Evolutionary conservation across 2,329 filamentous ascomycete genomes (phyloP), one percentile per base, ranked within the genome.

Genomic region (Claviceps sp.): DNA sequence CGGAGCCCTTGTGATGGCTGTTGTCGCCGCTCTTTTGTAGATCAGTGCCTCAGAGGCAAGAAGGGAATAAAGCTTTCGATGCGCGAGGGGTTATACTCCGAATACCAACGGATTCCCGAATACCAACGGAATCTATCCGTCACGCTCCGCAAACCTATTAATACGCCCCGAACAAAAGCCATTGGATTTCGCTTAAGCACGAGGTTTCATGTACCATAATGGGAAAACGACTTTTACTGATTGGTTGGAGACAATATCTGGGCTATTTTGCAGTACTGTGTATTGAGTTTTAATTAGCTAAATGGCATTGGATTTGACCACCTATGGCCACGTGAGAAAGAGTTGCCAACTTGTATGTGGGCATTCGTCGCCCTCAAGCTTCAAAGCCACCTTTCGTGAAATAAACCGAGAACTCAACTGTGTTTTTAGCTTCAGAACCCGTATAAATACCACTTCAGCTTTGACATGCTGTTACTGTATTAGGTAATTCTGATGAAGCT

Each of bases 1-100:
- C 13, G 56, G 56, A 24, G 54, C 49, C 18, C 37, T 58, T 36
- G 56, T 46, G 49, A 48, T 58, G 50, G 56, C 56, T 46, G 49
- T 54, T 11, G 54, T 48, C 41, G 56, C 51, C 22, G 53, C 50
- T 45, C 47, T 54, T 20, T 22, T 54, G 47, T 54, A 52, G 52
- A 48, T 46, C 9, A 11, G 34, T n/a, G 43, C 30, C 24, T 46
- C 9, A 11, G 34, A 22, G 43, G 38, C 13, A 26, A 22, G 9
- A 2, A 46, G 8, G n/a, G 20, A 34, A 18, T 16, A 14, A 5
- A 18, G 7, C 14, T 26, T 24, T 14, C 9, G 24, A 18, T 45
- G 11, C 11, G 3, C 7, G 18, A 26, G 22, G 11, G 14, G n/a
- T 34, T 11, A 9, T 7, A 2, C 18, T 44, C 11, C 22, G 5